Base-by-base conservation (phyloP, 2,329 filamentous ascomycete genomes). In the Cladorrhinum sp. region DNA sequence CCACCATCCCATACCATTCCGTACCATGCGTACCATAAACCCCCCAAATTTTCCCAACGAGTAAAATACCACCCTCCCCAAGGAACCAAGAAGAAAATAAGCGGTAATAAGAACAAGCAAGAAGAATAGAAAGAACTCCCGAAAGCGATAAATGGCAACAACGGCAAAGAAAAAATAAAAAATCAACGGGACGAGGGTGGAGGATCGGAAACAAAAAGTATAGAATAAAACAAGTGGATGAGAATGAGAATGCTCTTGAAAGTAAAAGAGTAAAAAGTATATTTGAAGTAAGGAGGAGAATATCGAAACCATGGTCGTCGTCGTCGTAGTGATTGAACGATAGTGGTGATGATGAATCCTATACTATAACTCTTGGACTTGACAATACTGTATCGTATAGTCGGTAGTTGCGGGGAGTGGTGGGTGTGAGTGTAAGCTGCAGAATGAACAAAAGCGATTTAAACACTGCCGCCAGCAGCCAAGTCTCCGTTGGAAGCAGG, bases 401-500 rank as follows among this genome's bases (percentile, higher is more conserved):
- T n/a, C 18, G 3, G n/a, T 45, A n/a, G 16, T 22, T 18, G 41
- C 41, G 41, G 8, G n/a, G 16, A 22, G n/a, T 7, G 8, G 13
- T 18, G 25, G 2, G 7, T 7, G 27, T 22, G 20, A 22, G 23
- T 20, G 12, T 1, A 53, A 53, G 25, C 12, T 29, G 18, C 4
- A 16, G 12, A 7, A 10, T n/a, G 18, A 9, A 12, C 20, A n/a
- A 12, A 12, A 12, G 6, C 16, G 10, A 57, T 32, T 20, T 29
- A 66, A 29, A 58, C 58, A 22, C 55, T 62, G 24, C 59, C 58
- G 22, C 62, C 59, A n/a, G 66, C 57, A 20, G 63, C 59, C 45
- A 62, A 25, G 41, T 66, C 66, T 10, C 66, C 65, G 50, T 70
- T 75, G 60, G 78, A 69, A 5, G 77, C 75, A 25, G 72, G 76